Conservation (phyloP, 257 asterid genomes). For the Salvia hispanica region DNA sequence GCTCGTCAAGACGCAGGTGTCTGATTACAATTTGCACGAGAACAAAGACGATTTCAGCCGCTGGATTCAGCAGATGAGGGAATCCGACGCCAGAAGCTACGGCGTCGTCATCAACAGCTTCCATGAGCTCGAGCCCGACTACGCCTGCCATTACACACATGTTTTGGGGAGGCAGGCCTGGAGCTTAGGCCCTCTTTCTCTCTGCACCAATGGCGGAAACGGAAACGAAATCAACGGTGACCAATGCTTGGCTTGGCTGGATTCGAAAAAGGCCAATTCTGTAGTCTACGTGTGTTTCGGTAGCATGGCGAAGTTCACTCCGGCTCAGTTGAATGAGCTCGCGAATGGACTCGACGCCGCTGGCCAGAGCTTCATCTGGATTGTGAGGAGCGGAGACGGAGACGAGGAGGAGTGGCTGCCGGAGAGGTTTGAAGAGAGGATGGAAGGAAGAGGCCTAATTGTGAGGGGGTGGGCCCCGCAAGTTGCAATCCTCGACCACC, state of each 20-base stretch:
- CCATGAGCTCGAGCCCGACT: constrained; percentile 54
- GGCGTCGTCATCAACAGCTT: constrained; percentile 55
- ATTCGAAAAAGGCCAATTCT: constrained; percentile 38
- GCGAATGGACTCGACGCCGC: constrained; percentile 45
- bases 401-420: constrained; percentile 39
- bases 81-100: constrained; percentile 38
- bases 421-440: constrained; percentile 34
- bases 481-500: constrained; percentile 39
- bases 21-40: constrained; percentile 10
- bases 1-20: constrained; percentile 34
- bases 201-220: constrained; percentile 21
- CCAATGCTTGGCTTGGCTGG: constrained; percentile 47
- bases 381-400: constrained; percentile 22
- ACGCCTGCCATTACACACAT: constrained; percentile 37
- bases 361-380: constrained; percentile 44
- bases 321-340: constrained; percentile 34
- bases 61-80: constrained; percentile 25
- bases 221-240: background rate
- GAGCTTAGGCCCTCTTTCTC: constrained; percentile 48
- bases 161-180: constrained; percentile 46
- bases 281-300: constrained; percentile 47
- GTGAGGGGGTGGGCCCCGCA: constrained; percentile 56
- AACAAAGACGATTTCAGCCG: constrained; percentile 1
- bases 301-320: constrained; percentile 33
- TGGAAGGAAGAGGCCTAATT: constrained; percentile 30